Percentiles rank a stretch among this genome's conserved stretches.
phyloP scores from a whole-genome alignment of 2,329 filamentous ascomycete species.

The Acrodontium crateriforme region DNA sequence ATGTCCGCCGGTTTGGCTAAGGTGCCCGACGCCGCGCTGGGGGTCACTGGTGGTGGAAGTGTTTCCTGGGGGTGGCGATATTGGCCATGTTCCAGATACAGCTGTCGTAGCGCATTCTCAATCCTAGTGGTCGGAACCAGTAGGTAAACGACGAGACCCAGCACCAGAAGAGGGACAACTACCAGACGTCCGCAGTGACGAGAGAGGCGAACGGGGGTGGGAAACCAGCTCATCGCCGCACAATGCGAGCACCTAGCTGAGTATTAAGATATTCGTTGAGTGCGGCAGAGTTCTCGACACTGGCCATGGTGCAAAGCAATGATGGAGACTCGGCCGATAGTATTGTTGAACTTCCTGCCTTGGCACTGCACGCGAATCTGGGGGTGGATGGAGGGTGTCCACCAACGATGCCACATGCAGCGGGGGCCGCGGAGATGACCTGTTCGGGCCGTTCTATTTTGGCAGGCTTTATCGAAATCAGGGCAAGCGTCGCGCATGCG shows the following conservation, averaged over 20 bases:
- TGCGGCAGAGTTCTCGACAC: not conserved
- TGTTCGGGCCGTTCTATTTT: not conserved
- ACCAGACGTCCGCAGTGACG: not conserved
- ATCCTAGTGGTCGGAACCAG: constrained; percentile 1
- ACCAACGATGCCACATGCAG: not conserved
- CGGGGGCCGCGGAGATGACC: too few species aligned
- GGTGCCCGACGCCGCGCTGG: not conserved
- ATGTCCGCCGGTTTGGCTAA: not conserved
- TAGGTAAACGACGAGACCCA: not conserved
- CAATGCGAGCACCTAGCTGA: not conserved
- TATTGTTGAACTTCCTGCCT: not conserved
- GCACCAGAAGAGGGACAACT: constrained; percentile 1
- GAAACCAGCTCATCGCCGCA: constrained; percentile 1
- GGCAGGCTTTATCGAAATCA: not conserved
- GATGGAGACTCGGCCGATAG: not conserved
- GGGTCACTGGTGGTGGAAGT: not conserved
- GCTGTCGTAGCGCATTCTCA: not conserved
- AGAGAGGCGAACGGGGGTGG: not conserved
- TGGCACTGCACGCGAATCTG: constrained; percentile 1
- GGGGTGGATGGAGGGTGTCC: not conserved
- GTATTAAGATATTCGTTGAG: not conserved
- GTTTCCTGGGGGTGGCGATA: not conserved
- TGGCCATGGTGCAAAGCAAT: not conserved
- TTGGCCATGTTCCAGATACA: not conserved
- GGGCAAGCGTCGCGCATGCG: not conserved